Evolutionary conservation across 192 early-diverging fungal species (phyloP).

Genomic region (Entomortierella lignicola): DNA sequence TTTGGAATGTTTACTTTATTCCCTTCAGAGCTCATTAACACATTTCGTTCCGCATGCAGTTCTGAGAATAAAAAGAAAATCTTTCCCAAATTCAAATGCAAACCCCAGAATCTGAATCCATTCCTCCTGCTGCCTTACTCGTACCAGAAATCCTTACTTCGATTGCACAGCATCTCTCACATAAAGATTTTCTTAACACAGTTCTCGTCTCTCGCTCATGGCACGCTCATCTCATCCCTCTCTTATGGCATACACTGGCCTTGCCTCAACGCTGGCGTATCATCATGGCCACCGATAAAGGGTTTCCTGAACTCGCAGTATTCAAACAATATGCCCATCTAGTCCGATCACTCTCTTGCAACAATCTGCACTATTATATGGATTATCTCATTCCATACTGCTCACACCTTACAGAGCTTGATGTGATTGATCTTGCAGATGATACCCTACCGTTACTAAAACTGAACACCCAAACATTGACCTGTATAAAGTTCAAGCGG

Average conservation of each 20-base stretch:
- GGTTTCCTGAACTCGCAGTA: constrained; percentile 5
- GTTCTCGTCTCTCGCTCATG: neutral
- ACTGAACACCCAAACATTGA: constrained; percentile 13
- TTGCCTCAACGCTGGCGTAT: constrained; percentile 19
- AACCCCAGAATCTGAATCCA: neutral
- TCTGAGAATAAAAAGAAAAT: too few relatives aligned
- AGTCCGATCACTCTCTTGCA: constrained; percentile 22
- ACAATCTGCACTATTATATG: constrained; percentile 15
- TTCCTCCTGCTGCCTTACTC: neutral
- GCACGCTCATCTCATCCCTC: constrained; percentile 1
- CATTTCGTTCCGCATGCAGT: too few relatives aligned
- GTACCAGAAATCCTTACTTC: neutral
- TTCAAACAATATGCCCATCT: constrained; percentile 14
- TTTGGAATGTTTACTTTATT: too few relatives aligned
- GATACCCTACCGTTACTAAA: constrained; percentile 8
- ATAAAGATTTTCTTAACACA: neutral
- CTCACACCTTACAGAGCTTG: constrained; percentile 11
- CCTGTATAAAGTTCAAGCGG: neutral
- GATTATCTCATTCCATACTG: constrained; percentile 17
- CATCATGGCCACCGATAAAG: neutral
- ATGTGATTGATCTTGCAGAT: constrained; percentile 8
- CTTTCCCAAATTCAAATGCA: neutral
- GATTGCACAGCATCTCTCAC: neutral
- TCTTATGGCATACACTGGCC: constrained; percentile 7
- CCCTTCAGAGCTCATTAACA: too few relatives aligned